Evolutionary conservation across 805 yeast species (phyloP), one percentile per base, ranked within the genome.

Genomic region (Zygoascus tannicola): DNA sequence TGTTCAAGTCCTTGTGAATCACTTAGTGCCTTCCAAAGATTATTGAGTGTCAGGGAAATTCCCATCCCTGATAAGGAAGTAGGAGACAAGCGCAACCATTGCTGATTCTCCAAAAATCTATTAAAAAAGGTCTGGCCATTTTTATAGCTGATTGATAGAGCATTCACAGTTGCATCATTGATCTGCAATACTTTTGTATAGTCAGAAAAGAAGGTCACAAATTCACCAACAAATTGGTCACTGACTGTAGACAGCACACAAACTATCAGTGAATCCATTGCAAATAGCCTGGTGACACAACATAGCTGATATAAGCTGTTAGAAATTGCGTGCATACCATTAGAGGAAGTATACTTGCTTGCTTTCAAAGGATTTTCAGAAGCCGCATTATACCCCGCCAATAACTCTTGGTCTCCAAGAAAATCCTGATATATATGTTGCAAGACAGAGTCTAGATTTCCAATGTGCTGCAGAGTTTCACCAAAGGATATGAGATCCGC

Each of bases 401-500:
- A 26, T 12, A 7, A 26, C 30, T 7, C 12, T 26, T 26, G 30
- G 12, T 26, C 30, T 8, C 30, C 30, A 20, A 23, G 10, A n/a
- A 40, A 40, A n/a, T 32, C 43, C 3, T 33, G 38, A 33, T 20
- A 40, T 3, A 40, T 21, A 10, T 15, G n/a, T 22, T 40, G 16
- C 22, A 49, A 45, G 12, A 50, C 44, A 33, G 34, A 22, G 16
- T 48, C 51, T 4, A 44, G 32, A 5, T 44, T 44, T 1, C 41
- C 44, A 12, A 51, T 42, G 19, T 44, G 50, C 18, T 22, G 23
- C 10, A 49, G 35, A 5, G 46, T 44, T 3, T 47, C 45, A 15
- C 34, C 49, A 19, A 48, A 45, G 5, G 44, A 38, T 15, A 44
- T 47, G 8, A 50, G 14, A 10, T 47, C 35, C 7, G 38, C 30